Evolutionary conservation across 768 basidiomycete genomes (phyloP), one percentile per base, ranked within the genome.

Genomic region (Dacryopinax primogenitus): DNA sequence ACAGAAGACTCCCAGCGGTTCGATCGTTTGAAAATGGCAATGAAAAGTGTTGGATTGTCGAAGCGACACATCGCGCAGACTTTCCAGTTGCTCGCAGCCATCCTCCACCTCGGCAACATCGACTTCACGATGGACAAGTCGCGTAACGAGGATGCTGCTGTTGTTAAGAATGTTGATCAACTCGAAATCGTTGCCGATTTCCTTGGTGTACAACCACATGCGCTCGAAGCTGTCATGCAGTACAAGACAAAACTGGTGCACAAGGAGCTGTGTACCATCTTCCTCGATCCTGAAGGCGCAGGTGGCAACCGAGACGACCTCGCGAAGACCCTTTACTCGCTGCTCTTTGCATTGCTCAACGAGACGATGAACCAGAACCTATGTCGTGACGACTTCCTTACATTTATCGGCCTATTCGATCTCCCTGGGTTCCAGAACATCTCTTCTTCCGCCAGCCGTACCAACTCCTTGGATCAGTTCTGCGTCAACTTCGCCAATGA

Each of bases 401-500:
- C 89, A 1, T 96, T 94, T 77, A 87, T 98, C 69, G 91, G 92
- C 9, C 81, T 98, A 35, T 87, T 98, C 72, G 93, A 99, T 74
- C 83, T 98, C 12, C 93, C 95, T 1, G 93, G 95, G 3, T 83
- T 88, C 3, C 92, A 96, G 74, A 94, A 96, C 76, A 83, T 92
- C 76, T 68, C 77, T 2, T 67, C 70, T 26, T 73, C 74, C 23
- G 85, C 87, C 2, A 87, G 86, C 65, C 83, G 91, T 1, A 79
- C 88, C 65, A 97, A 99, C 76, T 93, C 92, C 4, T 84, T 99
- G 61, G 93, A 99, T 73, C 92, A 97, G 68, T 92, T 98, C 74
- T 90, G 89, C 75, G 82, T 97, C 79, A 99, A 98, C 76, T 94
- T 92, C 70, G 92, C 94, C 66, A 93, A 93, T 70, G 96, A 99